Evolutionary conservation across 2,329 filamentous ascomycete species (phyloP).

Genomic region (Arthrobotrys pseudoclavata): DNA sequence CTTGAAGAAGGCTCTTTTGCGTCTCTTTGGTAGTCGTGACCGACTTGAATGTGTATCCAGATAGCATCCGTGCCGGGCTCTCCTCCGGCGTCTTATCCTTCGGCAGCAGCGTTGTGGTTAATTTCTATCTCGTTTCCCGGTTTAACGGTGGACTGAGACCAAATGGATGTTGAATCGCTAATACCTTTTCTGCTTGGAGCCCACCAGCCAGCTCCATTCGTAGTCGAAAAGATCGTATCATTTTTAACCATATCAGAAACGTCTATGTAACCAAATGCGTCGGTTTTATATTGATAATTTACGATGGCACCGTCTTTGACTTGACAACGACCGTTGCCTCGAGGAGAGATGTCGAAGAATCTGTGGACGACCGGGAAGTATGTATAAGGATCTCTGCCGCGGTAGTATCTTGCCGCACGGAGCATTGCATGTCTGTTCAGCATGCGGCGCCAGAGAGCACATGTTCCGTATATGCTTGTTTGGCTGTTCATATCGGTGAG

Average conservation of each 20-base stretch:
- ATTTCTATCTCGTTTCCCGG: neutral
- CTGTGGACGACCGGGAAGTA: conserved; percentile 11
- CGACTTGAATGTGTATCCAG: neutral
- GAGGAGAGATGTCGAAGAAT: conserved; percentile 13
- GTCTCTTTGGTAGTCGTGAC: neutral
- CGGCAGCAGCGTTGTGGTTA: too few species aligned
- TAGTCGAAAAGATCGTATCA: neutral
- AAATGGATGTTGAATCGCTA: neutral
- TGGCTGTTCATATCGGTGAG: conserved; percentile 14
- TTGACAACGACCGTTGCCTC: conserved; percentile 2
- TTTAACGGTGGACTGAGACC: neutral
- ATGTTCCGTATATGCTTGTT: neutral
- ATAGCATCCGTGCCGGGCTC: conserved; percentile 1
- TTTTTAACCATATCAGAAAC: neutral
- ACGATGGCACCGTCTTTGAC: neutral
- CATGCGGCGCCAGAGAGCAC: neutral
- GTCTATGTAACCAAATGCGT: neutral
- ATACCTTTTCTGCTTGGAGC: conserved; percentile 1
- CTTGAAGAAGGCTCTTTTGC: neutral
- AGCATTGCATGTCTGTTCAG: neutral
- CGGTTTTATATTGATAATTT: neutral
- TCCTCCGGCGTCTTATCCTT: neutral
- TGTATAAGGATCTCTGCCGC: neutral
- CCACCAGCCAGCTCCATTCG: neutral
- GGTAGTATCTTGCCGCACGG: conserved; percentile 8